These are phyloP conservation scores for Asterophora parasitica DNA, from an alignment of 768 basidiomycete species.

Conservation along the genomic window DNA sequence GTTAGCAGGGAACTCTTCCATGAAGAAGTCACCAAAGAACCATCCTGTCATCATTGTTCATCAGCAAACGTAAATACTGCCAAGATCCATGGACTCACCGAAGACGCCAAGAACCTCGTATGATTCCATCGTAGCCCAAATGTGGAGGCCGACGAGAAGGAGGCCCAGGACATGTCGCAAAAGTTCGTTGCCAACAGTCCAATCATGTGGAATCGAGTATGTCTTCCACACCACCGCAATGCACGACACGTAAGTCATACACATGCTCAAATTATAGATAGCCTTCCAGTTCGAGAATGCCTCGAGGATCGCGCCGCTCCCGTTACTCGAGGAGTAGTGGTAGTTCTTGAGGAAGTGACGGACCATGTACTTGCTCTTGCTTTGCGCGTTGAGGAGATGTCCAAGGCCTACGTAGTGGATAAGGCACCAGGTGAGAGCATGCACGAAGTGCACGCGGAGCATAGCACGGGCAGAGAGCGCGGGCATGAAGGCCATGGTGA, in stretches of 20 bases:
- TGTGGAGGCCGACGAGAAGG: conserved; percentile 76
- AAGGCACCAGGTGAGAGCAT: conserved; percentile 81
- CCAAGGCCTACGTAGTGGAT: conserved; percentile 91
- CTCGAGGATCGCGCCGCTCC: conserved; percentile 80
- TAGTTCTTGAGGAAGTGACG: conserved; percentile 95
- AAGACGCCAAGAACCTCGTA: conserved; percentile 93
- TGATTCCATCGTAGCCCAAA: conserved; percentile 88
- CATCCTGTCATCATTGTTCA: conserved; percentile 53
- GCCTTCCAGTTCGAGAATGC: conserved; percentile 95
- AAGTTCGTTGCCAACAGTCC: conserved; percentile 84
- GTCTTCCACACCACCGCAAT: conserved; percentile 86
- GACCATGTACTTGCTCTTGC: conserved; percentile 83
- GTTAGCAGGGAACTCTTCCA: conserved; percentile 86
- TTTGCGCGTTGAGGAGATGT: conserved; percentile 76
- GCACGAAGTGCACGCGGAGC: conserved; percentile 70
- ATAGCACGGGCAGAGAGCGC: conserved; percentile 40
- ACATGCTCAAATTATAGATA: conserved; percentile 87
- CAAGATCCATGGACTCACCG: conserved; percentile 42
- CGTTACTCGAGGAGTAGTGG: conserved; percentile 71
- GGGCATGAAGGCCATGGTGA: conserved; percentile 57
- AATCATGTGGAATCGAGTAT: conserved; percentile 75
- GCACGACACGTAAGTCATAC: conserved; percentile 94
- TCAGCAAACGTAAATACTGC: neutral
- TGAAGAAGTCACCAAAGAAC: conserved; percentile 98
- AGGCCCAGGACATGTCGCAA: conserved; percentile 85